phyloP scores from a whole-genome alignment of 2,329 filamentous ascomycete species.

The Clonostachys solani region DNA sequence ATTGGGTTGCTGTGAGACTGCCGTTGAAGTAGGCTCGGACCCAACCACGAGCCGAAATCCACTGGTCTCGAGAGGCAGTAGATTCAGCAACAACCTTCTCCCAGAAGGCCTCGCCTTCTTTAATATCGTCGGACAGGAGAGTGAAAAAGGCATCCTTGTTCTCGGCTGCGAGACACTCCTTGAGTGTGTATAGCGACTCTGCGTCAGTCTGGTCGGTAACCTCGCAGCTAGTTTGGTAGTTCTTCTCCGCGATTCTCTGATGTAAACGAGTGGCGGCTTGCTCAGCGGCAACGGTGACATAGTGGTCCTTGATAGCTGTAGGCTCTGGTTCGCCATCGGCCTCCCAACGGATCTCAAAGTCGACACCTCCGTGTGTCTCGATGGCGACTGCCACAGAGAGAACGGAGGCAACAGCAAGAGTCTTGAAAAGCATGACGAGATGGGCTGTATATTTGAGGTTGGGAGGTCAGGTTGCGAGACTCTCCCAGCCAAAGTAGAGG shows the following conservation, averaged over 20 bases:
- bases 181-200: neutral
- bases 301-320: neutral
- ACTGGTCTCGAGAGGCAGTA: conserved; percentile 9
- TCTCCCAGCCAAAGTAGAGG: too few species aligned
- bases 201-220: too few species aligned
- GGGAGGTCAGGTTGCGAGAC: too few species aligned
- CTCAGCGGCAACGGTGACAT: neutral
- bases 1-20: neutral
- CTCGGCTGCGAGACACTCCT: neutral
- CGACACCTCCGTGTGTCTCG: conserved; percentile 1
- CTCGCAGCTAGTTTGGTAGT: neutral
- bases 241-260: neutral
- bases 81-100: conserved; percentile 16
- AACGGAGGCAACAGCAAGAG: neutral
- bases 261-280: neutral
- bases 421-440: neutral
- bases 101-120: conserved; percentile 1
- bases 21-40: neutral
- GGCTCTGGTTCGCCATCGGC: neutral
- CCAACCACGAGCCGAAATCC: neutral
- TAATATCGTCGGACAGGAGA: conserved; percentile 1
- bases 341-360: neutral
- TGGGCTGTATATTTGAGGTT: too few species aligned
- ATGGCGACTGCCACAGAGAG: neutral
- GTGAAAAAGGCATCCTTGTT: neutral